Base-by-base conservation (phyloP, 129 eudicot genomes). In the Tanacetum coccineum region DNA sequence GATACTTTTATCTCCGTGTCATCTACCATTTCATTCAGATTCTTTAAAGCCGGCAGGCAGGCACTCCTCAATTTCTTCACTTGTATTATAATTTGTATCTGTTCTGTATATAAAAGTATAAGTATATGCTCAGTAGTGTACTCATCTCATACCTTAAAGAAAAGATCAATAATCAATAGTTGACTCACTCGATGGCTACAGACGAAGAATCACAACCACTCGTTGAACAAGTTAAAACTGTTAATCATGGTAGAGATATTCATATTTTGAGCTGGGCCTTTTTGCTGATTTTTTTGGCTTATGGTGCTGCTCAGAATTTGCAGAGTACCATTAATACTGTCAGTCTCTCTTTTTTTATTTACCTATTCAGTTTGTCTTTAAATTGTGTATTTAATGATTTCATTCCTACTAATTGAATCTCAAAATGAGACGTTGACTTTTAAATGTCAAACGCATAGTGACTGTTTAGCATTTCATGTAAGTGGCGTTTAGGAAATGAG, bases 261-360 rank as follows among this genome's bases (percentile, higher is more conserved):
- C 88, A 86, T 74, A 67, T 93, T 4, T 69, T 93, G n/a, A 80
- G 96, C 45, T 81, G 81, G 75, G 89, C 96, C 15, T 93, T 93
- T 55, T 73, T 93, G 81, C 80, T 93, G 64, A 90, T 93, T 20
- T 93, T 93, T 67, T 80, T 87, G 64, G 96, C 99, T n/a, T 89
- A 82, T 68, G 96, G 96, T 3, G 96, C 99, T 77, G 99, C 87
- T 70, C 99, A 93, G 82, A 93, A 93, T 79, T 67, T 93, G 81
- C 82, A 89, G 77, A 89, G 92, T 46, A 93, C 99, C 7, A 67
- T 93, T 20, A 93, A 93, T 74, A 85, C 91, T 64, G 99, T 93
- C 40, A 82, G 84, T 59, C 25, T 52, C 17, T 3, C 4, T 57
- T 15, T n/a, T 40, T 48, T 15, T 59, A 3, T 26, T 18, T 13